These are phyloP conservation scores for Maudiozyma pseudohumilis DNA, from an alignment of 805 yeast genomes.

Conservation along the genomic window DNA sequence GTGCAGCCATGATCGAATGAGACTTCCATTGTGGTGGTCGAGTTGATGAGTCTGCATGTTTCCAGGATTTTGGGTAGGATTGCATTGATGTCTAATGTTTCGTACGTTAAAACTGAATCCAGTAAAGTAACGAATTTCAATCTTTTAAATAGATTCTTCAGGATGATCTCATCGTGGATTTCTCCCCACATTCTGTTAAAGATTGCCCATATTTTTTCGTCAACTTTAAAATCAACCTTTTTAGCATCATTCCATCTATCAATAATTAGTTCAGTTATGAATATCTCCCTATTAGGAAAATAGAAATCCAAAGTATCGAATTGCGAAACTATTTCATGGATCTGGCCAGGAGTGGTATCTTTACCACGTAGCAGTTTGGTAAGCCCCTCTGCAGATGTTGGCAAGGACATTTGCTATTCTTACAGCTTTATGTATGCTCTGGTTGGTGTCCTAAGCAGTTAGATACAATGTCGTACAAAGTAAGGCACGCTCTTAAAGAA, in stretches of 20 bases:
- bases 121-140: conserved; percentile 31
- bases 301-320: conserved; percentile 32
- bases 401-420: conserved; percentile 7
- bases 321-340: conserved; percentile 30
- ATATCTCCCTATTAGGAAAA: conserved; percentile 46
- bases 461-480: too few species aligned
- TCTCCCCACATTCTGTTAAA: conserved; percentile 34
- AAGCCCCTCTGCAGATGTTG: conserved; percentile 38
- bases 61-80: conserved; percentile 11
- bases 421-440: too few species aligned
- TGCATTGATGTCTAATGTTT: conserved; percentile 3
- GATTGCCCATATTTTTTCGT: conserved; percentile 40
- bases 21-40: conserved; percentile 19
- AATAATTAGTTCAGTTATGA: conserved; percentile 48
- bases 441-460: too few species aligned
- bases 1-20: conserved; percentile 18
- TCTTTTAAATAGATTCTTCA: conserved; percentile 36
- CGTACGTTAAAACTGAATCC: conserved; percentile 9
- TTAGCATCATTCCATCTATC: conserved; percentile 49
- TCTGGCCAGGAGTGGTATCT: conserved; percentile 34
- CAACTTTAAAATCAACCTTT: conserved; percentile 35
- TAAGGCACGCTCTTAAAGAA: too few species aligned
- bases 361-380: conserved; percentile 53
- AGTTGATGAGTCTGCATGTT: conserved; percentile 17
- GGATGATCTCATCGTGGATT: conserved; percentile 19